phyloP scores from a whole-genome alignment of 164 flowering plant genomes.

The Vitis cinerea region DNA sequence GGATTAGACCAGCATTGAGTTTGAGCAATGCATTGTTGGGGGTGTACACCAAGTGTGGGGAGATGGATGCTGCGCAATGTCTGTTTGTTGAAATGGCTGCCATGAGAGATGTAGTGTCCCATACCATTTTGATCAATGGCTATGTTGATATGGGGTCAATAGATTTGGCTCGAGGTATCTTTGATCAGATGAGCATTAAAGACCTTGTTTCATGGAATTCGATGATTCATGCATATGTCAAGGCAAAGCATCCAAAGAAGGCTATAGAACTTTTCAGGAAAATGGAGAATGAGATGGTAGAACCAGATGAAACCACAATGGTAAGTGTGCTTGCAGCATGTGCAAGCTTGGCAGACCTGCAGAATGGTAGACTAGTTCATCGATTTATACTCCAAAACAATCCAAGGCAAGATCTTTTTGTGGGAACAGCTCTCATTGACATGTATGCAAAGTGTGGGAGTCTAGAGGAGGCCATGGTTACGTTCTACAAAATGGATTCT shows the following conservation, averaged over 20 bases:
- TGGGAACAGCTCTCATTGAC: conserved; percentile 32
- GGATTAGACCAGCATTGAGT: conserved; percentile 8
- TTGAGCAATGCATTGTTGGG: conserved; percentile 25
- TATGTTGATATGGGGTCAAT: conserved; percentile 24
- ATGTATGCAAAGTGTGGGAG: conserved; percentile 40
- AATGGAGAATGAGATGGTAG: conserved; percentile 18
- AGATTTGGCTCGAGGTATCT: conserved; percentile 26
- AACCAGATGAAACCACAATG: conserved; percentile 26
- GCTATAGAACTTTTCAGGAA: conserved; percentile 25
- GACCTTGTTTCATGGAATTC: conserved; percentile 33
- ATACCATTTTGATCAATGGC: conserved; percentile 31
- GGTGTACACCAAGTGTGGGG: conserved; percentile 21
- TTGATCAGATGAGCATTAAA: conserved; percentile 21
- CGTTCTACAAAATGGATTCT: conserved; percentile 24
- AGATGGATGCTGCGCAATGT: conserved; percentile 17
- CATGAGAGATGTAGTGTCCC: conserved; percentile 18
- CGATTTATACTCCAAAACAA: conserved; percentile 13
- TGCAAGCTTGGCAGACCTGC: conserved; percentile 22
- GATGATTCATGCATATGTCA: conserved; percentile 29
- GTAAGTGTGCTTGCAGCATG: conserved; percentile 29
- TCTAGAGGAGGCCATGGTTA: conserved; percentile 20
- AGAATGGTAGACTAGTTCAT: conserved; percentile 27
- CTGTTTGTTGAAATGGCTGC: conserved; percentile 24
- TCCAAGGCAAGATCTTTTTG: conserved; percentile 18
- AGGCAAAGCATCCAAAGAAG: conserved; percentile 18